These are phyloP conservation scores for Trametes cinnabarina DNA, from an alignment of 768 basidiomycete genomes.

Conservation along the genomic window DNA sequence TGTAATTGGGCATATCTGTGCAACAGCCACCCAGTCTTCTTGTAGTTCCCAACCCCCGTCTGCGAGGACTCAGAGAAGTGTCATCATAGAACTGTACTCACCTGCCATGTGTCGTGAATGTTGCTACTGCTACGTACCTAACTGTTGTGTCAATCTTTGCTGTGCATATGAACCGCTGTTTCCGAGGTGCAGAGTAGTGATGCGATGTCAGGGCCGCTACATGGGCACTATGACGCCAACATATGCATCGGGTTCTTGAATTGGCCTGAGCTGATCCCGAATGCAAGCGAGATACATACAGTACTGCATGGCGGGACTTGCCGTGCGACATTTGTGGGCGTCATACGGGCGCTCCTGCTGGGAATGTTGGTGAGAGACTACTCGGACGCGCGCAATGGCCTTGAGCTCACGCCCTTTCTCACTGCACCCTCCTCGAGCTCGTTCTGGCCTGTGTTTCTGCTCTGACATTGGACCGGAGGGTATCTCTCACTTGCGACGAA, in stretches of 20 bases:
- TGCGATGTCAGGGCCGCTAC: no score
- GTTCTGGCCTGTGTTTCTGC: not conserved
- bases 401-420: not conserved
- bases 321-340: slow-evolving; percentile 6
- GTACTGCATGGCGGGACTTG: slow-evolving; percentile 3
- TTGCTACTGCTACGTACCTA: not conserved
- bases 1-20: no score
- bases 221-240: no score
- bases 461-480: not conserved
- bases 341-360: slow-evolving; percentile 5
- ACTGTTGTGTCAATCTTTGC: not conserved
- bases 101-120: not conserved
- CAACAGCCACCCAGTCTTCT: no score
- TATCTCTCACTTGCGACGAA: not conserved
- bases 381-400: not conserved
- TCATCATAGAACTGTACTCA: not conserved
- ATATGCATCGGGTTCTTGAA: no score
- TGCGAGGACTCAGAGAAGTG: no score
- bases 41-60: no score
- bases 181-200: not conserved
- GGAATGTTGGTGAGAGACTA: slow-evolving; percentile 11
- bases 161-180: not conserved
- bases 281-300: no score
- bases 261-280: no score
- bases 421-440: not conserved